Percentiles rank a stretch among this genome's conserved stretches.
phyloP scores from a whole-genome alignment of 1,284 basidiomycete genomes.

The Ganoderma boninense region DNA sequence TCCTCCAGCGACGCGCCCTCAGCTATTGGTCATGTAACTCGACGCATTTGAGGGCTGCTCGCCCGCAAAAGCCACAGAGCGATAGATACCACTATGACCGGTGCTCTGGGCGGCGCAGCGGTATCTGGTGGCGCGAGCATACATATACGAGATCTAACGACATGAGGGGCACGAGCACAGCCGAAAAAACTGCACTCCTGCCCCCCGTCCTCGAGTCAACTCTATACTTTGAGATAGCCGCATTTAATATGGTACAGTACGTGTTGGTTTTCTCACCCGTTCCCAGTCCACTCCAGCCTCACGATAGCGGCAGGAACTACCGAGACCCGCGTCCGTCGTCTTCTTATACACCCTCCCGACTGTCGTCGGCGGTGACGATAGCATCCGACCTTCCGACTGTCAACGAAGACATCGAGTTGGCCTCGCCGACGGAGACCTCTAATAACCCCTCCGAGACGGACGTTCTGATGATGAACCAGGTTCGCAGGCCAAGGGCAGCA shows the following conservation, averaged over 20 bases:
- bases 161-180: background rate
- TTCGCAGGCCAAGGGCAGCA: background rate
- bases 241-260: background rate
- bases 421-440: background rate
- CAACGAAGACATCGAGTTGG: background rate
- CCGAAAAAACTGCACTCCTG: background rate
- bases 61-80: background rate
- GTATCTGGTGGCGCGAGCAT: background rate
- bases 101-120: slow-evolving; percentile 1
- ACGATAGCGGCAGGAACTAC: background rate
- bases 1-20: background rate
- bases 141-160: background rate
- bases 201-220: background rate
- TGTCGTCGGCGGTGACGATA: background rate
- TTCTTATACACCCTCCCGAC: background rate
- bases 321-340: background rate
- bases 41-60: background rate
- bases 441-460: background rate
- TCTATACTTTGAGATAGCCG: background rate
- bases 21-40: background rate
- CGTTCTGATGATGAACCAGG: background rate
- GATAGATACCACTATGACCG: background rate
- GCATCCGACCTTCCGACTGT: background rate
- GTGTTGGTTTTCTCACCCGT: background rate
- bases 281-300: background rate